Conservation (phyloP, 805 yeast genomes). For the Kuraishia piskuri region DNA sequence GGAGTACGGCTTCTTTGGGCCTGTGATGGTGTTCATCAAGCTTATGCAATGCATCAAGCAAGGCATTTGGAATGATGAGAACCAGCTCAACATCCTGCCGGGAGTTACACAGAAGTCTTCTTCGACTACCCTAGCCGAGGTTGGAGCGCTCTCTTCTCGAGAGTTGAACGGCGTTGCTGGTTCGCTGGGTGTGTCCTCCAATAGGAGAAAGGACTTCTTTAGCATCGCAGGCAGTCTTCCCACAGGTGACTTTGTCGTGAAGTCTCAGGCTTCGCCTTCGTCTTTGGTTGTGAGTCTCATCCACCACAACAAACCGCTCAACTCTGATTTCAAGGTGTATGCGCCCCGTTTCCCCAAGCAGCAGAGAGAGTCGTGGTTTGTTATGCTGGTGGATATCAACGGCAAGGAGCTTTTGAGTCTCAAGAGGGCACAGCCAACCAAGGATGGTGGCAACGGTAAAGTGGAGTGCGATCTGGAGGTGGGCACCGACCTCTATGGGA, state of each 20-base stretch:
- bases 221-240: constrained; percentile 54
- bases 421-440: constrained; percentile 66
- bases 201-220: constrained; percentile 38
- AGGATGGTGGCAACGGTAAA: constrained; percentile 22
- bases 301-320: constrained; percentile 44
- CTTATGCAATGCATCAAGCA: constrained; percentile 87
- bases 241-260: constrained; percentile 35
- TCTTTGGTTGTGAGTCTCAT: constrained; percentile 34
- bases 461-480: constrained; percentile 38
- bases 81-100: constrained; percentile 50
- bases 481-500: constrained; percentile 39
- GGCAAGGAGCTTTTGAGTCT: constrained; percentile 51
- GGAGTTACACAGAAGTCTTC: constrained; percentile 30
- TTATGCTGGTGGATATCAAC: constrained; percentile 43
- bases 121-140: background rate
- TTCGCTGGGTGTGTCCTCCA: constrained; percentile 31
- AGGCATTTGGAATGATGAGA: constrained; percentile 78
- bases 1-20: constrained; percentile 63
- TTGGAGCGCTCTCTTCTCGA: background rate
- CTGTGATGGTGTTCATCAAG: constrained; percentile 53
- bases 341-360: constrained; percentile 81
- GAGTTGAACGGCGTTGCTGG: constrained; percentile 15
- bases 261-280: constrained; percentile 25
- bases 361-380: constrained; percentile 93
- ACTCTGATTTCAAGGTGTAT: constrained; percentile 57